Percentiles rank a stretch among this genome's conserved stretches.
phyloP scores from a whole-genome alignment of 345 rosid genomes.

The Eucalyptus guilfoylei region DNA sequence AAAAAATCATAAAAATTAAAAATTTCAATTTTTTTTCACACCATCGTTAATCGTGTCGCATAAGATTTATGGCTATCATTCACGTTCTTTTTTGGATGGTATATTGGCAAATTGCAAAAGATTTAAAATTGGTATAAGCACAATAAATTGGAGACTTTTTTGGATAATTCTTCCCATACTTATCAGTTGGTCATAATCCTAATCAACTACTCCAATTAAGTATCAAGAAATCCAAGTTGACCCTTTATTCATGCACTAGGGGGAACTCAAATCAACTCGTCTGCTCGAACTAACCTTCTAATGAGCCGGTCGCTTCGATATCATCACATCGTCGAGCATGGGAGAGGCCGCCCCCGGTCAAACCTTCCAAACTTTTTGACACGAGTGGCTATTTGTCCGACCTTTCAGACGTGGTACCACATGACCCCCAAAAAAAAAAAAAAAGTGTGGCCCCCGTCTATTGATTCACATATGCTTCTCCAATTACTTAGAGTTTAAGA shows the following conservation, averaged over 20 bases:
- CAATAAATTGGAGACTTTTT: too few relatives aligned
- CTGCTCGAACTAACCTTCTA: not conserved
- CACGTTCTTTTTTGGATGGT: too few relatives aligned
- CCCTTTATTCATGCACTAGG: not conserved
- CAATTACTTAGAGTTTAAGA: not conserved
- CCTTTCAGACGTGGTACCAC: not conserved
- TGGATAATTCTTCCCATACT: not conserved
- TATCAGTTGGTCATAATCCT: not conserved
- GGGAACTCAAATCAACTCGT: not conserved
- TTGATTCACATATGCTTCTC: not conserved
- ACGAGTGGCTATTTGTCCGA: not conserved
- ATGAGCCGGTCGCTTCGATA: not conserved
- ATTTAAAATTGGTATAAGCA: rapidly evolving
- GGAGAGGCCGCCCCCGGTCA: not conserved
- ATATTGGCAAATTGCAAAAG: too few relatives aligned
- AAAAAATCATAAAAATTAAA: too few relatives aligned
- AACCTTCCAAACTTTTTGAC: not conserved
- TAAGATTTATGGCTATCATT: too few relatives aligned
- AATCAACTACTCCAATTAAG: not conserved
- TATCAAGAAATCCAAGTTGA: not conserved
- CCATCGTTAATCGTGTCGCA: rapidly evolving
- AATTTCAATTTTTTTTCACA: too few relatives aligned
- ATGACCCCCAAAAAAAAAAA: not conserved
- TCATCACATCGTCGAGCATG: not conserved
- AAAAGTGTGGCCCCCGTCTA: not conserved